A percentile compares a stretch with the other conserved stretches of the same genome.
phyloP scores from a whole-genome alignment of 108 stramenopile species.

The Nitzschia palea region DNA sequence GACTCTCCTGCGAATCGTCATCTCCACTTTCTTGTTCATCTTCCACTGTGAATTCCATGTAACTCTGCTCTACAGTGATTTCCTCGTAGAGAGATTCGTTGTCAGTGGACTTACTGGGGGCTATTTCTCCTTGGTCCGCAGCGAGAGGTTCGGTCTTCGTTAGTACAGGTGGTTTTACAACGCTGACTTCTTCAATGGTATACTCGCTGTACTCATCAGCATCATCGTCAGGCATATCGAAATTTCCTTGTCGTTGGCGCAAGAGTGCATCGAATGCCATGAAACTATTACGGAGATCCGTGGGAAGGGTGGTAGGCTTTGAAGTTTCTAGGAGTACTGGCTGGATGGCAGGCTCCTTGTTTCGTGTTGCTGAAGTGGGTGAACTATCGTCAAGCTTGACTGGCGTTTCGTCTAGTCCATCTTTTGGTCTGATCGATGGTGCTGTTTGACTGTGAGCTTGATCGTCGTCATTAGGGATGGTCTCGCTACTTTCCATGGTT shows the following conservation, averaged over 20 bases:
- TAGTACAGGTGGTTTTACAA: neutral
- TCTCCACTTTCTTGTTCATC: slow-evolving; percentile 19
- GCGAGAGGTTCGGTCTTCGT: neutral
- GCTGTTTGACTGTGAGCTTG: no score
- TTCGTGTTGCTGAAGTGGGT: no score
- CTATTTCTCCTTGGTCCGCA: no score
- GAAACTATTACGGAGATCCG: slow-evolving; percentile 26
- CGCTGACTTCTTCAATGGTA: slow-evolving; percentile 10
- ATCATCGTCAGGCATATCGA: slow-evolving; percentile 1
- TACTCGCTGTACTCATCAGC: slow-evolving; percentile 15
- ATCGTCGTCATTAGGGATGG: no score
- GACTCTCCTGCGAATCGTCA: neutral
- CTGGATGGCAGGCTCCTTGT: neutral
- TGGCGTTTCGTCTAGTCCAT: no score
- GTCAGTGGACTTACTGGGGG: neutral
- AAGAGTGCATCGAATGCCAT: slow-evolving; percentile 33
- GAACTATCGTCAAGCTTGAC: no score
- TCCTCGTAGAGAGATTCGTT: slow-evolving; percentile 24
- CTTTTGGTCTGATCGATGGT: no score
- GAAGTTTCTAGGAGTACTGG: no score
- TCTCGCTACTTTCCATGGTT: no score
- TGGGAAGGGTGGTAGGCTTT: neutral
- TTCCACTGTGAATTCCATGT: slow-evolving; percentile 35
- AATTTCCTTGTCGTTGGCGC: neutral
- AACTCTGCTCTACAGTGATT: slow-evolving; percentile 27